phyloP scores from a whole-genome alignment of 805 yeast species.

The Pichia pseudocactophila region DNA sequence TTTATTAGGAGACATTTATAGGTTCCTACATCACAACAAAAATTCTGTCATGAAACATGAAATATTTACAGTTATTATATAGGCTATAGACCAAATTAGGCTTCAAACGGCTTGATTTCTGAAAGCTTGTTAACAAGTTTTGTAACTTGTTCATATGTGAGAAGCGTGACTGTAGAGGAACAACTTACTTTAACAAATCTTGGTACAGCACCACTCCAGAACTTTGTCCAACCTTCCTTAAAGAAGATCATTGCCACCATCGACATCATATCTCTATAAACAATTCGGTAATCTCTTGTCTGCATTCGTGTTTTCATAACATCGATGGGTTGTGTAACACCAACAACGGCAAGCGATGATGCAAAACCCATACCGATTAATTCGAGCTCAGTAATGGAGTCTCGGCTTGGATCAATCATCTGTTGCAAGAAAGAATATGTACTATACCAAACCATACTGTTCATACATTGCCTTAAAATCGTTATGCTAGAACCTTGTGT shows the following conservation, averaged over 20 bases:
- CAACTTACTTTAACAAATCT: conserved; percentile 61
- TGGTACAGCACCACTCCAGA: conserved; percentile 57
- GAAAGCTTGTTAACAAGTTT: conserved; percentile 28
- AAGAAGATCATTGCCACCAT: conserved; percentile 42
- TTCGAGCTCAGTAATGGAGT: conserved; percentile 33
- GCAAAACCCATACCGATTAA: conserved; percentile 41
- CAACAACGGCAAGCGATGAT: conserved; percentile 66
- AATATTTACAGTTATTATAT: not conserved
- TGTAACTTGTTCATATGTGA: conserved; percentile 52
- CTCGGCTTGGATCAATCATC: conserved; percentile 44
- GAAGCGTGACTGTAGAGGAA: conserved; percentile 61
- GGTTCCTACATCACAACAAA: no score
- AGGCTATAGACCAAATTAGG: conserved; percentile 6
- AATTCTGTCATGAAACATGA: not conserved
- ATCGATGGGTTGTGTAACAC: conserved; percentile 81
- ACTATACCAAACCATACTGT: conserved; percentile 77
- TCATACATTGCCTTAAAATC: conserved; percentile 64
- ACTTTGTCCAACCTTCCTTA: conserved; percentile 36
- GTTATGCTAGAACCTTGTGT: conserved; percentile 83
- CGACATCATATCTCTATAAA: conserved; percentile 54
- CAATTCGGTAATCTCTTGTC: conserved; percentile 51
- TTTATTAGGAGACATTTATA: no score
- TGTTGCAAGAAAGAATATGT: conserved; percentile 75
- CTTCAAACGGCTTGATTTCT: conserved; percentile 24
- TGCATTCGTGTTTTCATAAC: conserved; percentile 83